Evolutionary conservation across 2,329 filamentous ascomycete species (phyloP).

Genomic region (Spiromastix sp.): DNA sequence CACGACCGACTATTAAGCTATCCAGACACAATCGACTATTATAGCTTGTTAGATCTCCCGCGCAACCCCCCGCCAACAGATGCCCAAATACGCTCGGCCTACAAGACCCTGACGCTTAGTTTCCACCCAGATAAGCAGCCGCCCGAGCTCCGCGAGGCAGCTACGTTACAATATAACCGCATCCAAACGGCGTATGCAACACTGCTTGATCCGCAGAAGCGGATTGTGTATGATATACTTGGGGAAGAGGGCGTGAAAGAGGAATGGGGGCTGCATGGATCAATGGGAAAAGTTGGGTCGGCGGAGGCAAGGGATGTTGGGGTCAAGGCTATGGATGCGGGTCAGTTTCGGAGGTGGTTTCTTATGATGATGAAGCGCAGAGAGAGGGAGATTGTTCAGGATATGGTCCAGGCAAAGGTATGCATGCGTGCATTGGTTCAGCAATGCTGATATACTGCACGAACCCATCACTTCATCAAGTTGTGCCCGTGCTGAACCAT

Average conservation of each 20-base stretch:
- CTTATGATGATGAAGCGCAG: slow-evolving; percentile 29
- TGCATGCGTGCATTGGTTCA: slow-evolving; percentile 10
- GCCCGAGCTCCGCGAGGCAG: slow-evolving; percentile 24
- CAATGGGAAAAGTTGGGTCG: slow-evolving; percentile 23
- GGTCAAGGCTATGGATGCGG: slow-evolving; percentile 26
- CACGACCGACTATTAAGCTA: slow-evolving; percentile 9
- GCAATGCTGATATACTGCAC: background rate
- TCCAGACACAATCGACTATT: slow-evolving; percentile 25
- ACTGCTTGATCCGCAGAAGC: slow-evolving; percentile 31
- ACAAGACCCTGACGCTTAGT: slow-evolving; percentile 31
- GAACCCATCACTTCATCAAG: background rate
- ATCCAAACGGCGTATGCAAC: slow-evolving; percentile 34
- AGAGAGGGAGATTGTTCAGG: slow-evolving; percentile 27
- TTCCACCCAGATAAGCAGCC: slow-evolving; percentile 39
- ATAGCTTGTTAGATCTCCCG: slow-evolving; percentile 30
- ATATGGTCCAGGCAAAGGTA: slow-evolving; percentile 28
- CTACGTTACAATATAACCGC: slow-evolving; percentile 26
- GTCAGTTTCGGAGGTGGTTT: slow-evolving; percentile 33
- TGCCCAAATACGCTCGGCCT: slow-evolving; percentile 33
- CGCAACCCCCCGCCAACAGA: slow-evolving; percentile 30
- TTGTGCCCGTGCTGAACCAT: background rate
- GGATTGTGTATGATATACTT: slow-evolving; percentile 33
- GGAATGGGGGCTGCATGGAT: slow-evolving; percentile 27
- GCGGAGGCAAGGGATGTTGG: slow-evolving; percentile 24
- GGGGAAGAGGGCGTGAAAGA: slow-evolving; percentile 30